These are phyloP conservation scores for Heliamphora pulchella DNA, from an alignment of 179 eudicot genomes.

Conservation along the genomic window DNA sequence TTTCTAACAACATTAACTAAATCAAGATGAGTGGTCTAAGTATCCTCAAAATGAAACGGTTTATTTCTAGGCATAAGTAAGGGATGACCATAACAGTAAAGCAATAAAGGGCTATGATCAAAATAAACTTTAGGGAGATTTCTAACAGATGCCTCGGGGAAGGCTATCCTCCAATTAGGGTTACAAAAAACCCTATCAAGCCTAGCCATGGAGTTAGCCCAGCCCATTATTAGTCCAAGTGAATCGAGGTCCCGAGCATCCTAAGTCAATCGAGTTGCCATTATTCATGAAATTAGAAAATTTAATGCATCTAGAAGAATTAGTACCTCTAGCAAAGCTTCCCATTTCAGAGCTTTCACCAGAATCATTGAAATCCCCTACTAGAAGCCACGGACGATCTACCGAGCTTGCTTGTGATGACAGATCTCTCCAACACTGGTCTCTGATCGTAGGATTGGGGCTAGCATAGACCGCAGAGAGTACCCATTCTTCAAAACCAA, in stretches of 20 bases:
- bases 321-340: neutral
- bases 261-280: neutral
- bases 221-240: neutral
- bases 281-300: neutral
- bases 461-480: neutral
- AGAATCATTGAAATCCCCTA: neutral
- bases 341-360: accelerated
- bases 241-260: neutral
- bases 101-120: neutral
- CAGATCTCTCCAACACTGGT: neutral
- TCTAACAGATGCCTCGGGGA: neutral
- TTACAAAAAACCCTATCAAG: neutral
- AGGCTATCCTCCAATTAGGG: neutral
- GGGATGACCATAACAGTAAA: neutral
- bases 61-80: neutral
- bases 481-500: neutral
- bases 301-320: neutral
- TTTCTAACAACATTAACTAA: too few relatives aligned
- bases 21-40: too few relatives aligned
- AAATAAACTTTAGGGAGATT: neutral
- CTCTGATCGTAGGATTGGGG: neutral
- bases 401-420: accelerated
- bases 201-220: neutral
- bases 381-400: neutral
- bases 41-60: neutral